Conservation (phyloP, 805 yeast species). For the Phaffomyces thermotolerans region DNA sequence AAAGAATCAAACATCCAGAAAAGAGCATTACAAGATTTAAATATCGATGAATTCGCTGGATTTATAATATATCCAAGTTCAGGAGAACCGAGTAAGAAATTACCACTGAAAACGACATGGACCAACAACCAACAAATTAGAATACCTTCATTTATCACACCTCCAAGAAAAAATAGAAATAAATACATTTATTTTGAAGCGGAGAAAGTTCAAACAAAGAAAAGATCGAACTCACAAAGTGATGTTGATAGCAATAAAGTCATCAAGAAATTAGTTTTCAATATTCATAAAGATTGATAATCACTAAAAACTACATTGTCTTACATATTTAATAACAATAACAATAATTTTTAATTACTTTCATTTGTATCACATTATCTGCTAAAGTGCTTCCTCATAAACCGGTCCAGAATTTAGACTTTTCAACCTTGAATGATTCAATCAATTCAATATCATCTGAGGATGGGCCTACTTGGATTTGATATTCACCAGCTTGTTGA, state of each 20-base stretch:
- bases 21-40: slow-evolving; percentile 12
- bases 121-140: slow-evolving; percentile 3
- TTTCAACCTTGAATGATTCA: slow-evolving; percentile 18
- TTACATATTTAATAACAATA: neutral
- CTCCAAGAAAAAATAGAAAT: slow-evolving; percentile 19
- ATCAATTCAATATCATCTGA: slow-evolving; percentile 23
- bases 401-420: slow-evolving; percentile 12
- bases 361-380: too few relatives aligned
- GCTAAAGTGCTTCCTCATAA: neutral
- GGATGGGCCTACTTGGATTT: slow-evolving; percentile 38
- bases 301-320: neutral
- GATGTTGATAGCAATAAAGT: slow-evolving; percentile 16
- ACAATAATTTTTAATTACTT: too few relatives aligned
- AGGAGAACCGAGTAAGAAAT: neutral
- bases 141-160: slow-evolving; percentile 21
- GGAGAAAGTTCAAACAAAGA: slow-evolving; percentile 9
- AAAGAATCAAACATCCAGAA: slow-evolving; percentile 1
- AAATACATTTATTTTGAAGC: slow-evolving; percentile 16
- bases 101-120: slow-evolving; percentile 16
- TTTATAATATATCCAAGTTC: slow-evolving; percentile 8
- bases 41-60: slow-evolving; percentile 14
- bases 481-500: slow-evolving; percentile 42
- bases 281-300: slow-evolving; percentile 16
- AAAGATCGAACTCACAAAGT: slow-evolving; percentile 18
- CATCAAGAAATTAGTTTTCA: slow-evolving; percentile 21